These are phyloP conservation scores for Tremella fuciformis DNA, from an alignment of 768 basidiomycete species.

Conservation along the genomic window DNA sequence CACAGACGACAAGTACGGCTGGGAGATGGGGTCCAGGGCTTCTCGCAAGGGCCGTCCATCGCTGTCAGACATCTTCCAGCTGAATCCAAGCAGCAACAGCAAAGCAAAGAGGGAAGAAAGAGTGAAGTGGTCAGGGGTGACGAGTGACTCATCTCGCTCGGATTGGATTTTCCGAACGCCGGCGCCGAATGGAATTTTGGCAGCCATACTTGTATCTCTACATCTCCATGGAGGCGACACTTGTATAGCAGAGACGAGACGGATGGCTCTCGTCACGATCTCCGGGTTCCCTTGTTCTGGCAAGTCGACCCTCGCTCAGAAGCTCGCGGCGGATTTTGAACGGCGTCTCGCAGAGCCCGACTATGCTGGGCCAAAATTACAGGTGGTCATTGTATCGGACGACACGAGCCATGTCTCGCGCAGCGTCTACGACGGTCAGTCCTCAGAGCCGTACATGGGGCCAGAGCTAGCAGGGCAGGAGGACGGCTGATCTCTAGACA, in stretches of 20 bases:
- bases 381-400: slow-evolving; percentile 66
- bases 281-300: slow-evolving; percentile 84
- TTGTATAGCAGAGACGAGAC: neutral
- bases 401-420: slow-evolving; percentile 65
- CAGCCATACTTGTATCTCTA: no score
- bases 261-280: slow-evolving; percentile 89
- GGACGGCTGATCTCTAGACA: slow-evolving; percentile 59
- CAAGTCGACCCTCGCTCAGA: slow-evolving; percentile 69
- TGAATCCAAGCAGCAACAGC: no score
- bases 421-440: slow-evolving; percentile 70
- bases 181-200: no score
- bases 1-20: slow-evolving; percentile 26
- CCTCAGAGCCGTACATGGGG: no score
- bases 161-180: no score
- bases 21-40: slow-evolving; percentile 43
- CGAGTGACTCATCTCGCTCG: no score
- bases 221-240: no score
- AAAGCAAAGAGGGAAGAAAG: no score
- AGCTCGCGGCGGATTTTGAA: slow-evolving; percentile 64
- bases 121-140: no score
- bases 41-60: slow-evolving; percentile 28
- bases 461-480: no score
- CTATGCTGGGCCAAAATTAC: slow-evolving; percentile 60
- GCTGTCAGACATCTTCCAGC: no score
- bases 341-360: slow-evolving; percentile 56